Evolutionary conservation across 176 grass and related monocot species (phyloP), one percentile per base, ranked within the genome.

Genomic region (Lolium rigidum): DNA sequence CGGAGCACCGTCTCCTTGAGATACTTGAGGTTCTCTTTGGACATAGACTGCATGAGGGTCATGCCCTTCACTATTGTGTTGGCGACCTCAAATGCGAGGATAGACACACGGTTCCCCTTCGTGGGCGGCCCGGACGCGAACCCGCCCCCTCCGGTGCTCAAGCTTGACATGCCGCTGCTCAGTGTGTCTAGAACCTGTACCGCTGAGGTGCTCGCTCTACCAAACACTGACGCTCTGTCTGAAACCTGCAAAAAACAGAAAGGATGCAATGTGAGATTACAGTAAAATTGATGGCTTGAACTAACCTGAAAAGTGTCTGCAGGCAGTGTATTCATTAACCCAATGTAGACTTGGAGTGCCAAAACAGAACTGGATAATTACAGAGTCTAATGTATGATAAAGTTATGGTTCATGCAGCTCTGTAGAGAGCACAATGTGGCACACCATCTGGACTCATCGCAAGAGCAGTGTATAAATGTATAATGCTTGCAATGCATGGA

Each of bases 61-160:
- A 64, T 85, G 28, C 88, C 91, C 73, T 93, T 93, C 21, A 90
- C 91, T 61, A 90, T 85, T 57, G 95, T 95, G 79, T 98, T 98
- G 31, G 95, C 95, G 46, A 98, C 85, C 89, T 98, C 95, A 11
- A 98, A 98, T 41, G 95, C 93, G 8, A 98, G 88, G 74, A 95
- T 95, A 17, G 68, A 84, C 6, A 94, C 86, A 77, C 67, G 80
- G 70, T 86, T 88, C 24, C 91, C 95, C 73, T 94, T 94, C n/a
- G 66, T 55, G 2, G 86, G 74, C 2, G 72, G 71, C 44, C 83
- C 87, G 0, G 88, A 87, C 4, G 60, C 77, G 28, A 98, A 98
- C 7, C 90, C 89, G 0, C 63, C 25, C 0, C 85, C 79, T 51
- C 68, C 88, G 65, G 93, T 83, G 64, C 86, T 95, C 86, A 98